phyloP scores from a whole-genome alignment of 2,329 filamentous ascomycete genomes.

The Coniella vitis region DNA sequence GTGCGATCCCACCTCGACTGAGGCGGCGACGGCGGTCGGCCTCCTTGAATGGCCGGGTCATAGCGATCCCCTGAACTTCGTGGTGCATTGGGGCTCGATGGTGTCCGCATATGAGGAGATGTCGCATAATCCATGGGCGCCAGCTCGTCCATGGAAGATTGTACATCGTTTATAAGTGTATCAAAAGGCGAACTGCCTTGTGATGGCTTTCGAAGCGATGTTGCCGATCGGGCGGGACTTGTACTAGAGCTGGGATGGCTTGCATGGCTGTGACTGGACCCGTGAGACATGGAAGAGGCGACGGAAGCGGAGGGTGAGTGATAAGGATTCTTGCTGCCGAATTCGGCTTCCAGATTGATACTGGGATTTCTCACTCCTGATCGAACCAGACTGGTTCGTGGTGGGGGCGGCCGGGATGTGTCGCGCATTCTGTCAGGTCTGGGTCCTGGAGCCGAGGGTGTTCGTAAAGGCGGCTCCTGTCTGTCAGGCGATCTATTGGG shows the following conservation, averaged over 20 bases:
- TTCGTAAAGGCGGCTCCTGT: conserved; percentile 33
- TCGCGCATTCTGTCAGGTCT: conserved; percentile 39
- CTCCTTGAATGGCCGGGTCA: conserved; percentile 24
- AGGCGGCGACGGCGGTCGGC: conserved; percentile 11
- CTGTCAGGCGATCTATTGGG: conserved; percentile 32
- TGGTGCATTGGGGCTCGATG: conserved; percentile 14
- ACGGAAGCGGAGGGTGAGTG: conserved; percentile 58
- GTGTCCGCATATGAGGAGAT: conserved; percentile 26
- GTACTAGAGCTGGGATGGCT: conserved; percentile 56
- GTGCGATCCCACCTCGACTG: conserved; percentile 7
- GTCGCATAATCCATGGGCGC: conserved; percentile 23
- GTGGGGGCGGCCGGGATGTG: conserved; percentile 46
- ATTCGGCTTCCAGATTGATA: conserved; percentile 53
- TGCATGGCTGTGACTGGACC: conserved; percentile 27
- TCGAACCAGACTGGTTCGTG: conserved; percentile 41
- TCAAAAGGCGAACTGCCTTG: conserved; percentile 39
- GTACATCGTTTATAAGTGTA: conserved; percentile 48
- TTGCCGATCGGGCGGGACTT: conserved; percentile 42
- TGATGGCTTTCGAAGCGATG: conserved; percentile 32
- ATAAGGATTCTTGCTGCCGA: conserved; percentile 56
- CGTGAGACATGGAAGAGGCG: conserved; percentile 55
- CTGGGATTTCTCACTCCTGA: conserved; percentile 34
- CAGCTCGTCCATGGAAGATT: conserved; percentile 41
- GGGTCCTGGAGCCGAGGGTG: conserved; percentile 41
- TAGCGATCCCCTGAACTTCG: conserved; percentile 21